Conservation (phyloP, 2,329 filamentous ascomycete species). For the Paecilomyces variotii region DNA sequence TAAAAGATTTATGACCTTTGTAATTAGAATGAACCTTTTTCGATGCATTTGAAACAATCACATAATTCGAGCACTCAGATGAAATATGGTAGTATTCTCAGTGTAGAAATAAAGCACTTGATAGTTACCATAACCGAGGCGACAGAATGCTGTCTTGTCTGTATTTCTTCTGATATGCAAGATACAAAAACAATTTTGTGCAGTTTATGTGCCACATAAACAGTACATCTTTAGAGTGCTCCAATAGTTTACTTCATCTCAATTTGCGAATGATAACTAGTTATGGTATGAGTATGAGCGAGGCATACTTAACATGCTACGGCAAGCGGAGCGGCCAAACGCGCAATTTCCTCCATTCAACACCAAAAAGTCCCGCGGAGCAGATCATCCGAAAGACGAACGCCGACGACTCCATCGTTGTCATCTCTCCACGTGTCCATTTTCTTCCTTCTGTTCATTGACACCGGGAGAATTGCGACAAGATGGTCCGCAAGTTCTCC, state of each 20-base stretch:
- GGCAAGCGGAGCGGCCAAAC: slow-evolving; percentile 27
- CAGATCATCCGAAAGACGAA: not conserved
- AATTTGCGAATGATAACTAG: not conserved
- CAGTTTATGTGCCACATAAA: no score
- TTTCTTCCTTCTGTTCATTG: not conserved
- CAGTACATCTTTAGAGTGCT: no score
- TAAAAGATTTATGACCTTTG: not conserved
- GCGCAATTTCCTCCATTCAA: slow-evolving; percentile 18
- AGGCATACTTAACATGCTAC: slow-evolving; percentile 7
- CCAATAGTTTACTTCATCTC: no score
- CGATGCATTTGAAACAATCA: no score
- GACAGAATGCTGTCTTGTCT: no score
- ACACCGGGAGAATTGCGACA: slow-evolving; percentile 4
- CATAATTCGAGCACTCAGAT: no score
- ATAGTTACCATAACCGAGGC: no score
- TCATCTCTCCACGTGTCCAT: not conserved
- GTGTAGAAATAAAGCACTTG: no score
- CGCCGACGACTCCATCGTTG: not conserved
- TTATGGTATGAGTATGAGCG: not conserved
- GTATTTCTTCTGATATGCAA: no score
- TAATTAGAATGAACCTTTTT: no score
- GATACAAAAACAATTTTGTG: no score
- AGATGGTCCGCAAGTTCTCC: slow-evolving; percentile 23
- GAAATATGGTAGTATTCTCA: no score
- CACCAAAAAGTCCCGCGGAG: slow-evolving; percentile 1